Conservation (phyloP, 805 yeast species). For the Pichia sporocuriosa region DNA sequence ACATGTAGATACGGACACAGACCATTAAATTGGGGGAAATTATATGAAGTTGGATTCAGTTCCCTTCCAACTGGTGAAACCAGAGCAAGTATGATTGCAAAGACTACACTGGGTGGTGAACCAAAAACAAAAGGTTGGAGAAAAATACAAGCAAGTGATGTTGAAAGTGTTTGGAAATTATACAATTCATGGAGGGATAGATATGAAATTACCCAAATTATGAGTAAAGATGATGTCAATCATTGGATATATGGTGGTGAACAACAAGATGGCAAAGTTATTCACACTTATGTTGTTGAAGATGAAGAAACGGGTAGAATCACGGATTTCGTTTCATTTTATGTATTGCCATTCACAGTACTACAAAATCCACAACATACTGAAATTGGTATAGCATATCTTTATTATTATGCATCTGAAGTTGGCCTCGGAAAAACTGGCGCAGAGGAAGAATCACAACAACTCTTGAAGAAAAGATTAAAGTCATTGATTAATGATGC, state of each 20-base stretch:
- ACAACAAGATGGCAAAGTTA: conserved; percentile 37
- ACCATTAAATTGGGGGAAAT: conserved; percentile 85
- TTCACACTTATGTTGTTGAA: conserved; percentile 75
- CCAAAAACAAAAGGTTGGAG: conserved; percentile 51
- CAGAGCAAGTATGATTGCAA: conserved; percentile 56
- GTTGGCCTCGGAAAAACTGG: conserved; percentile 36
- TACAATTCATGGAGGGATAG: conserved; percentile 57
- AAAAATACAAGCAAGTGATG: conserved; percentile 50
- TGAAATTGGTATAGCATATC: conserved; percentile 77
- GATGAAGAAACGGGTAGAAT: conserved; percentile 48
- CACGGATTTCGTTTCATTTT: conserved; percentile 87
- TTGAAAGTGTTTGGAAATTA: conserved; percentile 55
- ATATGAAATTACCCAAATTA: conserved; percentile 67
- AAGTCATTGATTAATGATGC: conserved; percentile 62
- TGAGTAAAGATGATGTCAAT: conserved; percentile 55
- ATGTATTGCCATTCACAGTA: conserved; percentile 81
- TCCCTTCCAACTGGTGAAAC: conserved; percentile 69
- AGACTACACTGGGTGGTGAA: conserved; percentile 47
- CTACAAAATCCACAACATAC: conserved; percentile 56
- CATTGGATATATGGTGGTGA: conserved; percentile 74
- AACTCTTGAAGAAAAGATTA: conserved; percentile 51
- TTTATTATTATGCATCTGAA: conserved; percentile 83
- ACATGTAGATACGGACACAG: conserved; percentile 89
- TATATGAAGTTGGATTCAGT: conserved; percentile 86
- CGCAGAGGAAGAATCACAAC: conserved; percentile 22